A percentile compares a stretch with the other conserved stretches of the same genome.
Conservation (phyloP, 1,284 basidiomycete genomes). For the Cystobasidium sp. region DNA sequence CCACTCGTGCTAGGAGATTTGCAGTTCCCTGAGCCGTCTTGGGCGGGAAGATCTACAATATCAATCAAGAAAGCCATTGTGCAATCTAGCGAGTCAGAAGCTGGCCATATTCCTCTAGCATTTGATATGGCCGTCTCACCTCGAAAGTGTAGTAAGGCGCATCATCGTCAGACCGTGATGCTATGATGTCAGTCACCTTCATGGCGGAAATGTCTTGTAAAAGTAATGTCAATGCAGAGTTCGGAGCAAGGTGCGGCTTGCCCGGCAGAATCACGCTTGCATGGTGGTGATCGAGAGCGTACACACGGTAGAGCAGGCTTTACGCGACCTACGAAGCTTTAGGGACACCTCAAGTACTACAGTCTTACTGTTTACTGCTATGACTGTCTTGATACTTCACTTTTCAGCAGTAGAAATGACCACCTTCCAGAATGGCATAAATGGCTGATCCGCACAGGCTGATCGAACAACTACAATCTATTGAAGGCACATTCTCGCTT, state of each 20-base stretch:
- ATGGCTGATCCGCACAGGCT: neutral
- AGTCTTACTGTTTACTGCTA: neutral
- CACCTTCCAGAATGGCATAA: constrained; percentile 2
- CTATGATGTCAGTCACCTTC: constrained; percentile 47
- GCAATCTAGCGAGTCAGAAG: constrained; percentile 6
- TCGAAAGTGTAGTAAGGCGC: constrained; percentile 52
- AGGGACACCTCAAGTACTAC: neutral
- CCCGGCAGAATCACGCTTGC: neutral
- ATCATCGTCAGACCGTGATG: constrained; percentile 29
- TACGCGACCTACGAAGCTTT: neutral
- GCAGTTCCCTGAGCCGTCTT: constrained; percentile 72
- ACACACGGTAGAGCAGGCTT: neutral
- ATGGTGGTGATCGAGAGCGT: neutral
- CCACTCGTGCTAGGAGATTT: constrained; percentile 94
- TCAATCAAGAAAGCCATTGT: neutral
- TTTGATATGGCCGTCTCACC: constrained; percentile 30
- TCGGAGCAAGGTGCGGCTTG: constrained; percentile 13
- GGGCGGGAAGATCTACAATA: constrained; percentile 51
- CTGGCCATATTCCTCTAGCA: neutral
- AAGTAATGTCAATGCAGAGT: neutral
- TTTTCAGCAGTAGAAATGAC: neutral
- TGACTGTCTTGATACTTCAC: neutral
- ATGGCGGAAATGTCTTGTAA: constrained; percentile 7
- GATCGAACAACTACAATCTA: neutral
- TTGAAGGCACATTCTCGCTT: neutral